These are phyloP conservation scores for Ballota nigra DNA, from an alignment of 257 asterid species.

Conservation along the genomic window DNA sequence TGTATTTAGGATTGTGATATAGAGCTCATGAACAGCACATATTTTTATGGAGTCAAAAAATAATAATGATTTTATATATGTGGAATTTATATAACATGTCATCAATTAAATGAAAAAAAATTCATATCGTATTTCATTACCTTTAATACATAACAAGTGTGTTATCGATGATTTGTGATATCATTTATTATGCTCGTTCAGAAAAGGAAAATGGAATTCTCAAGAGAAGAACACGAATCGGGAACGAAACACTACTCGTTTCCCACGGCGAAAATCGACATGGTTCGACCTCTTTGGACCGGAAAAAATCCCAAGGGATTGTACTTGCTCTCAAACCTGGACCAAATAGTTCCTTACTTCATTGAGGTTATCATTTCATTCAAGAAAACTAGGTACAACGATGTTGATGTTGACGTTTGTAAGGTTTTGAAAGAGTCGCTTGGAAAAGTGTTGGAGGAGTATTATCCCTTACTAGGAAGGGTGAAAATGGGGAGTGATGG, in stretches of 20 bases:
- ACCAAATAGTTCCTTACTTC: constrained; percentile 6
- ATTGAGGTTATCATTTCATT: not conserved
- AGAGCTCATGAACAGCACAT: no score
- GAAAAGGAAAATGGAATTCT: no score
- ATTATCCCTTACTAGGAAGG: not conserved
- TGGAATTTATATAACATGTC: no score
- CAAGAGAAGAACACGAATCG: no score
- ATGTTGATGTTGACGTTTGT: not conserved
- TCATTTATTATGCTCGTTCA: no score
- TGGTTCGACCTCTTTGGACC: not conserved
- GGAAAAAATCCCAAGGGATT: not conserved
- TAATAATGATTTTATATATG: no score
- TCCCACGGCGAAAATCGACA: not conserved
- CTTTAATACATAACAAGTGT: no score
- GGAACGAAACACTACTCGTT: not conserved
- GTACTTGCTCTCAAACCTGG: constrained; percentile 13
- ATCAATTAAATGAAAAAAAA: no score
- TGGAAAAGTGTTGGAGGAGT: constrained; percentile 3
- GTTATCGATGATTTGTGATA: no score
- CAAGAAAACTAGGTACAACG: not conserved
- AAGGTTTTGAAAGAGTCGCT: not conserved
- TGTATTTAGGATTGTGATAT: no score
- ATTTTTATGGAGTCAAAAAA: no score
- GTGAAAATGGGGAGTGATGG: not conserved
- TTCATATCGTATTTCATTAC: no score